Percentiles rank a stretch among this genome's conserved stretches.
Conservation (phyloP, 352 stramenopile species). For the Globisporangium solare region DNA sequence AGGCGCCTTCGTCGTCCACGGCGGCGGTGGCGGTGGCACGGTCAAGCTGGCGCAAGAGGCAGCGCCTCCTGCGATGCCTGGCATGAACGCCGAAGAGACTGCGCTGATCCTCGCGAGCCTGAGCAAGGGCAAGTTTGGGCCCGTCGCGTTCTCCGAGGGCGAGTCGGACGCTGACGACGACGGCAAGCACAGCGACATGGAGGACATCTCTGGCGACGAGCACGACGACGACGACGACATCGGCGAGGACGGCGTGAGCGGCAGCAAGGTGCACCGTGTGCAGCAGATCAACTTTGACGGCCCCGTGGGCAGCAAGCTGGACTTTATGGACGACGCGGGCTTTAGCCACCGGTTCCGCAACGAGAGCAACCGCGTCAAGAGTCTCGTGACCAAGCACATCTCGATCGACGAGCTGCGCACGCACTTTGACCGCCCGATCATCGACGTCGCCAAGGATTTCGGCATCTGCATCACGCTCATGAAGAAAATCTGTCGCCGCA, state of each 20-base stretch:
- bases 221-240: conserved; percentile 37
- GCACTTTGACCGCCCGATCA: conserved; percentile 85
- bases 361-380: conserved; percentile 86
- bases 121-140: conserved; percentile 51
- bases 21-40: neutral
- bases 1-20: neutral
- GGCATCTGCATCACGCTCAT: conserved; percentile 89
- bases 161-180: conserved; percentile 27
- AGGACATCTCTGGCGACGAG: conserved; percentile 28
- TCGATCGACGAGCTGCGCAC: conserved; percentile 80
- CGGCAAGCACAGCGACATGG: conserved; percentile 51
- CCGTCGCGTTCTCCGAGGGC: conserved; percentile 2
- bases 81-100: conserved; percentile 78
- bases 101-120: conserved; percentile 85
- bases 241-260: conserved; percentile 9
- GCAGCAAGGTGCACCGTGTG: conserved; percentile 42
- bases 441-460: conserved; percentile 88
- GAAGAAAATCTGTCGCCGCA: conserved; percentile 74
- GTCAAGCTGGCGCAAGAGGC: neutral
- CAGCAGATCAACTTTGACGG: conserved; percentile 77
- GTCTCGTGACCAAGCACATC: conserved; percentile 85
- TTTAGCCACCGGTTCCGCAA: conserved; percentile 74
- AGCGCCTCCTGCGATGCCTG: conserved; percentile 6
- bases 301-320: conserved; percentile 60
- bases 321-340: conserved; percentile 71